Evolutionary conservation across 2,329 filamentous ascomycete species (phyloP).

Genomic region (Pseudogymnoascus sp.): DNA sequence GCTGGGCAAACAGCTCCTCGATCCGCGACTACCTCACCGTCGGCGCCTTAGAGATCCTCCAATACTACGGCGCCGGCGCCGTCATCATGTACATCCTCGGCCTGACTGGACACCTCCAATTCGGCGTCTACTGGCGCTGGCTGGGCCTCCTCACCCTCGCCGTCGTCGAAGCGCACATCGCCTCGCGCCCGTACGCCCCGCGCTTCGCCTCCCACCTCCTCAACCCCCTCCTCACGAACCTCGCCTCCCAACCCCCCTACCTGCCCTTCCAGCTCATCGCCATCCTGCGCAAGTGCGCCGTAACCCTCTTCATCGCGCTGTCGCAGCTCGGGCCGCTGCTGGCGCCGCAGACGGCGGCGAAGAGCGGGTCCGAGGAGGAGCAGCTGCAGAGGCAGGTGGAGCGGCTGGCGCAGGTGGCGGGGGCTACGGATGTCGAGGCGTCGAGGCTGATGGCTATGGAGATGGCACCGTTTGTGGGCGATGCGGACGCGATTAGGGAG

Average conservation of each 20-base stretch:
- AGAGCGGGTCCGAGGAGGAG: conserved; percentile 37
- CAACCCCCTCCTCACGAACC: conserved; percentile 35
- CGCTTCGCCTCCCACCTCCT: conserved; percentile 33
- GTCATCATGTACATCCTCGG: conserved; percentile 52
- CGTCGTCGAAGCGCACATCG: conserved; percentile 47
- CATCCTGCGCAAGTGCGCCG: conserved; percentile 63
- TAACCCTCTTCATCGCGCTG: conserved; percentile 77
- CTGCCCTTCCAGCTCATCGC: conserved; percentile 79
- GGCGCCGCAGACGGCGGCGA: conserved; percentile 20
- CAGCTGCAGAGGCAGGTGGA: conserved; percentile 53
- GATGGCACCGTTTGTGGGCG: conserved; percentile 70
- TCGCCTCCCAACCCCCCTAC: conserved; percentile 47
- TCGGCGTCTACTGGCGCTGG: conserved; percentile 60
- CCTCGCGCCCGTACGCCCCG: conserved; percentile 47
- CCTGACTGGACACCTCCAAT: conserved; percentile 58
- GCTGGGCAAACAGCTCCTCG: conserved; percentile 58
- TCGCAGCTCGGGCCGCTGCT: conserved; percentile 69
- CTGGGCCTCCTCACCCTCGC: conserved; percentile 44
- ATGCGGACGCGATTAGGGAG: conserved; percentile 53
- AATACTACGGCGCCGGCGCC: conserved; percentile 53
- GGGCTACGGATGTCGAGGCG: conserved; percentile 59
- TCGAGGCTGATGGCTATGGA: conserved; percentile 65
- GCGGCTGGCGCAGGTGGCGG: conserved; percentile 52
- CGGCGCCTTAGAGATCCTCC: conserved; percentile 52
- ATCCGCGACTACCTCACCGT: conserved; percentile 63